These are phyloP conservation scores for Didymella lethalis DNA, from an alignment of 2,329 filamentous ascomycete genomes.

Conservation along the genomic window DNA sequence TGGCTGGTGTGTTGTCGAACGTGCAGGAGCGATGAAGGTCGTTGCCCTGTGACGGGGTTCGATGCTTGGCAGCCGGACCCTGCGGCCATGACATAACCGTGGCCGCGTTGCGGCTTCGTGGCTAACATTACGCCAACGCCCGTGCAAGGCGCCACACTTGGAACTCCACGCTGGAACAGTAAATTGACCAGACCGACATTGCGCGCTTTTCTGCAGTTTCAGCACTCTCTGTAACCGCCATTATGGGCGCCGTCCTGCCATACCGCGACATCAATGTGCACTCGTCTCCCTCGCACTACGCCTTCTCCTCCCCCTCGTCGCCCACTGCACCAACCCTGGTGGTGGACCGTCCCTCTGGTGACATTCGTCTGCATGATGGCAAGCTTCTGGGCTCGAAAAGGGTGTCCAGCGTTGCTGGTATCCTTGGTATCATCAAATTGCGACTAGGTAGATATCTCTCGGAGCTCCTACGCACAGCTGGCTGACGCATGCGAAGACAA, in stretches of 20 bases:
- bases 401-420: constrained; percentile 93
- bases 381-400: constrained; percentile 78
- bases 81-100: constrained; percentile 23
- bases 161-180: neutral
- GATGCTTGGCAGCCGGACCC: constrained; percentile 11
- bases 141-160: constrained; percentile 5
- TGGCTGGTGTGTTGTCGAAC: constrained; percentile 17
- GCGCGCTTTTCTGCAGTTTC: neutral
- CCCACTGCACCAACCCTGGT: constrained; percentile 87
- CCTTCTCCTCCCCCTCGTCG: constrained; percentile 94
- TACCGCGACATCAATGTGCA: constrained; percentile 98
- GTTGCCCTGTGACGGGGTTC: constrained; percentile 20
- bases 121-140: constrained; percentile 8
- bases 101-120: neutral
- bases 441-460: constrained; percentile 72
- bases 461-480: constrained; percentile 4
- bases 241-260: constrained; percentile 67
- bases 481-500: constrained; percentile 68
- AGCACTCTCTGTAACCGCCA: neutral
- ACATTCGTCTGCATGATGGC: constrained; percentile 84
- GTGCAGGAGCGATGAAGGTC: constrained; percentile 20
- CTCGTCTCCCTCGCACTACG: constrained; percentile 89
- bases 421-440: constrained; percentile 91
- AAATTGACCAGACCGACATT: neutral
- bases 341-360: constrained; percentile 90